phyloP scores from a whole-genome alignment of 2,329 filamentous ascomycete species.

The Fusarium keratoplasticum region DNA sequence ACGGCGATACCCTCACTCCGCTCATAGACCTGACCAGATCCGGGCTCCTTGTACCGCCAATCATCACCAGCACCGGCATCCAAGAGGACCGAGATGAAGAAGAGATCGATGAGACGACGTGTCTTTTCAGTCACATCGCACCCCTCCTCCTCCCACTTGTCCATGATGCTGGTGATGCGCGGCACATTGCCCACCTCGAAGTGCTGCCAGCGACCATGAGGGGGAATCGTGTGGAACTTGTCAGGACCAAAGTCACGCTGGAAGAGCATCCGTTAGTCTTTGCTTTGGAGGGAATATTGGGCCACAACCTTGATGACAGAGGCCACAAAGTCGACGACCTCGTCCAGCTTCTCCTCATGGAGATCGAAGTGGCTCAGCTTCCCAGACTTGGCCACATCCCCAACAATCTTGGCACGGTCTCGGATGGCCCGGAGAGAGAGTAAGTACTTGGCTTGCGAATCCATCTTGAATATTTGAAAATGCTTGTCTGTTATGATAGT shows the following conservation, averaged over 20 bases:
- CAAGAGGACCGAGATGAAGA: slow-evolving; percentile 69
- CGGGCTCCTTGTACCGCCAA: slow-evolving; percentile 60
- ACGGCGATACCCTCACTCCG: slow-evolving; percentile 65
- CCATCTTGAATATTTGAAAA: slow-evolving; percentile 16
- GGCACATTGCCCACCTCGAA: slow-evolving; percentile 67
- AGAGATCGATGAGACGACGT: slow-evolving; percentile 69
- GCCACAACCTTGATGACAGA: slow-evolving; percentile 55
- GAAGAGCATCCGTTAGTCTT: neutral
- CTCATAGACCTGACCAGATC: slow-evolving; percentile 48
- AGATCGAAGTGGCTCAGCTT: slow-evolving; percentile 57
- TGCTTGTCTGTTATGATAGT: neutral
- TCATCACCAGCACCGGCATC: slow-evolving; percentile 65
- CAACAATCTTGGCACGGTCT: slow-evolving; percentile 49
- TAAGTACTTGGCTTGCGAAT: slow-evolving; percentile 44
- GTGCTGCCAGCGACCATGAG: slow-evolving; percentile 72
- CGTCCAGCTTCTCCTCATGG: slow-evolving; percentile 51
- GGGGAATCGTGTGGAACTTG: slow-evolving; percentile 60
- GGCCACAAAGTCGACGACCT: slow-evolving; percentile 56
- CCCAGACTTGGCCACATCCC: slow-evolving; percentile 51
- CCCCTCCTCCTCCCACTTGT: slow-evolving; percentile 56
- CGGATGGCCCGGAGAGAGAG: slow-evolving; percentile 52
- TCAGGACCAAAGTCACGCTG: slow-evolving; percentile 65
- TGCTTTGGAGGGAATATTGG: neutral
- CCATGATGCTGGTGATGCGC: slow-evolving; percentile 59
- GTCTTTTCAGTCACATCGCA: slow-evolving; percentile 59